These are phyloP conservation scores for Anthracocystis walkeri DNA, from an alignment of 1,284 basidiomycete species.

Conservation along the genomic window DNA sequence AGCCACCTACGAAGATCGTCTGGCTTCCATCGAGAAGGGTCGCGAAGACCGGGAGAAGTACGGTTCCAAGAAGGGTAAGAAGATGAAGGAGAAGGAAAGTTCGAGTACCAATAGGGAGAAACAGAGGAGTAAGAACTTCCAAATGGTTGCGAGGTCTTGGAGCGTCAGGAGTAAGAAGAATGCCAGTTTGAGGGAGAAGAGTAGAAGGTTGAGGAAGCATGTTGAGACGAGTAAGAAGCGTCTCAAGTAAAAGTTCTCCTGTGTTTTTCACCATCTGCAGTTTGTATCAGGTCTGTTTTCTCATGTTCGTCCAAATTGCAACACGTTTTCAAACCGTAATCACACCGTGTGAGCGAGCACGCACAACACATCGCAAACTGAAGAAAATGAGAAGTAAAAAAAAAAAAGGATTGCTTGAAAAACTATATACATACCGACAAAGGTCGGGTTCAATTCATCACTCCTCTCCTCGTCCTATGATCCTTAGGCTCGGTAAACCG, in stretches of 20 bases:
- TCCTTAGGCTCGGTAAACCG: conserved; percentile 56
- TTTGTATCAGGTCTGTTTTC: no score
- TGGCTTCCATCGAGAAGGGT: conserved; percentile 90
- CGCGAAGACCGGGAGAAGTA: conserved; percentile 96
- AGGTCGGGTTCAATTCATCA: conserved; percentile 45
- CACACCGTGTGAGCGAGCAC: no score
- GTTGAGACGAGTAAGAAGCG: conserved; percentile 64
- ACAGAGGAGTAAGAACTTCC: conserved; percentile 65
- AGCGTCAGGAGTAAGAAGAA: conserved; percentile 66
- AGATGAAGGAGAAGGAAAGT: conserved; percentile 65
- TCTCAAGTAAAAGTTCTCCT: conserved; percentile 53
- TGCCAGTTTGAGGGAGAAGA: conserved; percentile 65
- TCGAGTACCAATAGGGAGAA: conserved; percentile 64
- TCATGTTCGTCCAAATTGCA: neutral
- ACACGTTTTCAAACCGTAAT: no score
- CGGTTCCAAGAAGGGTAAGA: conserved; percentile 72
- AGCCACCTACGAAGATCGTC: conserved; percentile 91
- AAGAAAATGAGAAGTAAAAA: no score
- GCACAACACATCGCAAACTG: no score
- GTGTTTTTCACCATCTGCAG: no score
- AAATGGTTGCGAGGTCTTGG: conserved; percentile 65
- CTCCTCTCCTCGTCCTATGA: conserved; percentile 43
- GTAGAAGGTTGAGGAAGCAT: conserved; percentile 59
- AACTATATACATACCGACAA: neutral
- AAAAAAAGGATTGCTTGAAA: neutral